Percentiles rank a stretch among this genome's conserved stretches.
Conservation (phyloP, 2,329 filamentous ascomycete species). For the Diplodia sapinea region DNA sequence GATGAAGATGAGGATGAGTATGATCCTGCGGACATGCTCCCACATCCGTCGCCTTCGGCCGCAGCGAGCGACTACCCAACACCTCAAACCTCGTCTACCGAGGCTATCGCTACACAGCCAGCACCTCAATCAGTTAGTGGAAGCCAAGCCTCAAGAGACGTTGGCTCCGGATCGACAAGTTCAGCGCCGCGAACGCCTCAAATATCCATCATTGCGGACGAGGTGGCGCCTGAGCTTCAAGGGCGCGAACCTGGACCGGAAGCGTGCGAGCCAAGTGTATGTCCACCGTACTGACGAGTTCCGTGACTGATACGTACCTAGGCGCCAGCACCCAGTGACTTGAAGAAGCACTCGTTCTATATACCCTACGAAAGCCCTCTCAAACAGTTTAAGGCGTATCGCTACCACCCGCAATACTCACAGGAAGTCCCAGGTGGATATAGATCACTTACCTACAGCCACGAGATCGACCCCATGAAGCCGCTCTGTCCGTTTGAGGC, state of each 20-base stretch:
- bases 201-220: constrained; percentile 41
- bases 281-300: constrained; percentile 32
- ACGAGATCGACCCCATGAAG: constrained; percentile 78
- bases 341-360: constrained; percentile 41
- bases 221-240: constrained; percentile 51
- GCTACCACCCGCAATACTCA: constrained; percentile 81
- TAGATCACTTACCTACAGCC: constrained; percentile 90
- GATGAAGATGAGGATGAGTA: constrained; percentile 35
- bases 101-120: not conserved
- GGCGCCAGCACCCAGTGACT: not conserved
- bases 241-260: constrained; percentile 32
- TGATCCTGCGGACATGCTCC: constrained; percentile 45
- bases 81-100: constrained; percentile 5
- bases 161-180: not conserved
- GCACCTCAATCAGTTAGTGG: not conserved
- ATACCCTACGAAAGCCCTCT: constrained; percentile 83
- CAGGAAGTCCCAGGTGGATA: constrained; percentile 75
- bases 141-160: not conserved
- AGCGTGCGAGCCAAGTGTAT: constrained; percentile 35
- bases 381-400: constrained; percentile 81
- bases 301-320: constrained; percentile 30
- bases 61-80: constrained; percentile 2
- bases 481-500: constrained; percentile 79
- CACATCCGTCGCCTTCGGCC: constrained; percentile 31
- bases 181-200: constrained; percentile 29